Evolutionary conservation across 352 stramenopile species (phyloP).

Genomic region (Phytophthora sojae): DNA sequence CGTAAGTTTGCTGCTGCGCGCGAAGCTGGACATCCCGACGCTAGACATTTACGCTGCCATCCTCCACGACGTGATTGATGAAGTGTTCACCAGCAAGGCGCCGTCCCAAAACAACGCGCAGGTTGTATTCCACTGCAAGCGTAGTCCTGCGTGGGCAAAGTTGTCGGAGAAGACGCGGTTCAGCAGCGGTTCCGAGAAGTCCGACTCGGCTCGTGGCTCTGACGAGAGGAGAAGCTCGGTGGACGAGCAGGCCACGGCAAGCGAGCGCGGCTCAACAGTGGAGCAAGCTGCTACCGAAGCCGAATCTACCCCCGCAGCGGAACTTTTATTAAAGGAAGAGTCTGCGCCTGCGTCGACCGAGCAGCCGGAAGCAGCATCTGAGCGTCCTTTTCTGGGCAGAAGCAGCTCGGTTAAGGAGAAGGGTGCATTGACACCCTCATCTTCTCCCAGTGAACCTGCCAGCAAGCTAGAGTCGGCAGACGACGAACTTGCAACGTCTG

Average conservation of each 20-base stretch:
- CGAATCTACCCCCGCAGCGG: not conserved
- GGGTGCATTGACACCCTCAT: conserved; percentile 6
- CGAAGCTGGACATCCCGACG: conserved; percentile 69
- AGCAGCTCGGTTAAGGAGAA: conserved; percentile 22
- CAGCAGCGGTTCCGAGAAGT: conserved; percentile 45
- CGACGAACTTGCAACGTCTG: not conserved
- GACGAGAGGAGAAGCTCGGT: conserved; percentile 49
- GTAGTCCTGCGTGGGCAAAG: conserved; percentile 66
- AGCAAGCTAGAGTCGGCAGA: conserved; percentile 4
- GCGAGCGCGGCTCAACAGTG: conserved; percentile 23
- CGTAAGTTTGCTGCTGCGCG: conserved; percentile 61
- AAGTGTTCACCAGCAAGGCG: conserved; percentile 66
- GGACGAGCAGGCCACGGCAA: conserved; percentile 23
- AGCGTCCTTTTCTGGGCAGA: conserved; percentile 17
- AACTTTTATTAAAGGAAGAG: conserved; percentile 19
- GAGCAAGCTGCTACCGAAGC: conserved; percentile 18
- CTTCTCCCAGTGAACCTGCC: not conserved
- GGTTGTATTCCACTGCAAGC: conserved; percentile 77
- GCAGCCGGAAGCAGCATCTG: conserved; percentile 5
- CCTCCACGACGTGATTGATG: conserved; percentile 80
- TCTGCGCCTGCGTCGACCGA: conserved; percentile 4
- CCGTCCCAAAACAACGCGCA: conserved; percentile 77
- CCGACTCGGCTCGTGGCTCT: conserved; percentile 40
- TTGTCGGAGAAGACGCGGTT: conserved; percentile 54
- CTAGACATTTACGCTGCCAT: conserved; percentile 82